Percentiles rank a stretch among this genome's conserved stretches.
Conservation (phyloP, 139 green algal genomes). For the Nannochloris sp. region DNA sequence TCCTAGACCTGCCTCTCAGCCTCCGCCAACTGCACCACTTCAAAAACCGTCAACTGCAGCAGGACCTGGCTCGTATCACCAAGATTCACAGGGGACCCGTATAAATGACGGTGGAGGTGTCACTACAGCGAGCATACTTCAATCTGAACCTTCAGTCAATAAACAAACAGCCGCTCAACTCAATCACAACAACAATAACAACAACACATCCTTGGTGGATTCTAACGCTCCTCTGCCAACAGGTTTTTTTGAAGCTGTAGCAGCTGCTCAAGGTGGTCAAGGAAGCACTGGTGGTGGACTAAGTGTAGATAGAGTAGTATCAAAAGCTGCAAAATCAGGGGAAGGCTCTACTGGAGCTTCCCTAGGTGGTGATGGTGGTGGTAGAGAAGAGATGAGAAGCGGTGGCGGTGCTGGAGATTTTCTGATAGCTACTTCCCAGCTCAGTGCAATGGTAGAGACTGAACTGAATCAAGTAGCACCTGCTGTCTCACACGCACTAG, state of each 20-base stretch:
- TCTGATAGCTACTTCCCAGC: background rate
- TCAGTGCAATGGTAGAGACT: background rate
- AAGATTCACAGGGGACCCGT: slow-evolving; percentile 18
- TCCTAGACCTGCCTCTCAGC: background rate
- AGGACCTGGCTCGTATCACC: slow-evolving; percentile 8
- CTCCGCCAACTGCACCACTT: background rate
- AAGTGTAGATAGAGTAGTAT: background rate
- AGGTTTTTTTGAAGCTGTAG: background rate
- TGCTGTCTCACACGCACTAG: no score
- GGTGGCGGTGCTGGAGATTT: slow-evolving; percentile 7
- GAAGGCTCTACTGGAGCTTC: slow-evolving; percentile 13
- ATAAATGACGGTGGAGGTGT: slow-evolving; percentile 5
- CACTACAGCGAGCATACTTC: background rate
- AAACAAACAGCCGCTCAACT: background rate
- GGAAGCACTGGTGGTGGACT: background rate
- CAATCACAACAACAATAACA: background rate
- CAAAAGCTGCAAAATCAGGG: background rate
- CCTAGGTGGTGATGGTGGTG: no score
- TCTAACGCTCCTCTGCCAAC: background rate
- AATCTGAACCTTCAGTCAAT: slow-evolving; percentile 18
- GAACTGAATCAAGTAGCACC: no score
- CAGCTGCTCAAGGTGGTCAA: background rate
- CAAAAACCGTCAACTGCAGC: slow-evolving; percentile 12
- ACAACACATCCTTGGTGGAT: background rate
- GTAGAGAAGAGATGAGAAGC: background rate